phyloP scores from a whole-genome alignment of 108 stramenopile genomes.

The Fragilaria crotonensis region DNA sequence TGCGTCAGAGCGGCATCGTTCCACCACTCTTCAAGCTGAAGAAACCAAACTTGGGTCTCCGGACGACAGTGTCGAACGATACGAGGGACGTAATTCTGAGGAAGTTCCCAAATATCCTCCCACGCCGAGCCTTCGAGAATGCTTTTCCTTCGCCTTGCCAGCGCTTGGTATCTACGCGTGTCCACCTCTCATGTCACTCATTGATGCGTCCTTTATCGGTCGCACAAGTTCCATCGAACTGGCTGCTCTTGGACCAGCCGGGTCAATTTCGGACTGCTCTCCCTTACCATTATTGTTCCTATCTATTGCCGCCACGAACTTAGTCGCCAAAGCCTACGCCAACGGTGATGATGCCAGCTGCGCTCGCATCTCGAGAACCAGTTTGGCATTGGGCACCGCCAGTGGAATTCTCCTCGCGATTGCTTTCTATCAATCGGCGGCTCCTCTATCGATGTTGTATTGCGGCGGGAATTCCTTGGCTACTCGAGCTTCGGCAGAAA shows the following conservation, averaged over 20 bases:
- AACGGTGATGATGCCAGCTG: conserved; percentile 6
- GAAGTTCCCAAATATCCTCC: background rate
- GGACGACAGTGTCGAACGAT: no score
- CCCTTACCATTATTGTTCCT: conserved; percentile 22
- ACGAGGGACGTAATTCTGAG: background rate
- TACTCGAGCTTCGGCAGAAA: background rate
- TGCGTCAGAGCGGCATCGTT: no score
- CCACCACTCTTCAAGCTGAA: no score
- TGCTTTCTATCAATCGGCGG: background rate
- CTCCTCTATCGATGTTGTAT: background rate
- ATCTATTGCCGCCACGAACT: conserved; percentile 31
- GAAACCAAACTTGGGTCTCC: no score
- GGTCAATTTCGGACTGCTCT: conserved; percentile 66
- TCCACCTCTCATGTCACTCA: conserved; percentile 65
- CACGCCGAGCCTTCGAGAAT: background rate
- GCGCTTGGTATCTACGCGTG: conserved; percentile 86
- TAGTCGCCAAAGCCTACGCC: conserved; percentile 6
- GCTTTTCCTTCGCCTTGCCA: conserved; percentile 53
- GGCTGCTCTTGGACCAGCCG: conserved; percentile 78
- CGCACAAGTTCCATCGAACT: conserved; percentile 25
- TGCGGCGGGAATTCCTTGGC: background rate
- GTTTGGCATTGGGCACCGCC: conserved; percentile 4
- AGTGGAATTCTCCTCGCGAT: conserved; percentile 8
- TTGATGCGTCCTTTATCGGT: conserved; percentile 42
- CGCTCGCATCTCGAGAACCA: background rate